A percentile compares a stretch with the other conserved stretches of the same genome.
phyloP scores from a whole-genome alignment of 1,284 basidiomycete species.

The Fomitiporia mediterranea region DNA sequence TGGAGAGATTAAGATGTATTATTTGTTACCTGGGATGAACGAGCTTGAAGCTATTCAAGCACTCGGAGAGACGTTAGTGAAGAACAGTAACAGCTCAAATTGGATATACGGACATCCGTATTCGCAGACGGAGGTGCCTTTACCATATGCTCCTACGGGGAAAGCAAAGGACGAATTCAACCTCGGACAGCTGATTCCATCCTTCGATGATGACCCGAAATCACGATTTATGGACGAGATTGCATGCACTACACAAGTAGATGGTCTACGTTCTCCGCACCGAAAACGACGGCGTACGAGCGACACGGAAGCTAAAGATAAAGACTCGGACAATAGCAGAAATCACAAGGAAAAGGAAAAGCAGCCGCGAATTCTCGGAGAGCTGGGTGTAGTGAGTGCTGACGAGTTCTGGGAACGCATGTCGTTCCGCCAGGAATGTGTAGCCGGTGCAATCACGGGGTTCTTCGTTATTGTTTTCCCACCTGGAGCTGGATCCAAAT shows the following conservation, averaged over 20 bases:
- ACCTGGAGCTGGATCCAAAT: constrained; percentile 17
- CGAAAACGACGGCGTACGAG: constrained; percentile 46
- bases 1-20: constrained; percentile 35
- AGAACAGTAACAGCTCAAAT: constrained; percentile 16
- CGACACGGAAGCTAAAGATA: constrained; percentile 19
- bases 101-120: constrained; percentile 83
- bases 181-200: constrained; percentile 76
- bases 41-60: constrained; percentile 66
- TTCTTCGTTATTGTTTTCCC: constrained; percentile 72
- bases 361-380: constrained; percentile 37
- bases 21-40: constrained; percentile 70
- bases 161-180: constrained; percentile 33
- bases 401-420: constrained; percentile 94
- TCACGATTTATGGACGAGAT: constrained; percentile 88
- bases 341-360: constrained; percentile 34
- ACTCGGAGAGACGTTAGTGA: constrained; percentile 36
- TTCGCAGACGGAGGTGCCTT: constrained; percentile 48
- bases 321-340: constrained; percentile 27
- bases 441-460: constrained; percentile 78
- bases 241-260: constrained; percentile 60
- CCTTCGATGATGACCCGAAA: constrained; percentile 92
- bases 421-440: constrained; percentile 91
- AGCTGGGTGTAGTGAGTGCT: constrained; percentile 50
- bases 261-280: constrained; percentile 55
- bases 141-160: constrained; percentile 46